These are phyloP conservation scores for Ramularia endophylla DNA, from an alignment of 2,329 filamentous ascomycete genomes.

Conservation along the genomic window DNA sequence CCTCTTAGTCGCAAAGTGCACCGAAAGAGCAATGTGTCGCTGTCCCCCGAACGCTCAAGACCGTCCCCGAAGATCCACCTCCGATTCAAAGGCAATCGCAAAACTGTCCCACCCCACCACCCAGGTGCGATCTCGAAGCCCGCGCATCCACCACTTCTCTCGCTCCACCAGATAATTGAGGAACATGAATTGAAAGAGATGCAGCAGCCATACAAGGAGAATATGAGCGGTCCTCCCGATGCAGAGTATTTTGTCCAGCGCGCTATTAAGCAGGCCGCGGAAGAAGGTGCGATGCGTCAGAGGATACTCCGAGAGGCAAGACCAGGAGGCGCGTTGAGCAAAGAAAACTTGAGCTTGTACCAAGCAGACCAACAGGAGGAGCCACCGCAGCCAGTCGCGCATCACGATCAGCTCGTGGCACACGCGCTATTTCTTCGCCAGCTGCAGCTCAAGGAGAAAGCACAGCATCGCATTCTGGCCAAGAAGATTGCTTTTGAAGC, in stretches of 20 bases:
- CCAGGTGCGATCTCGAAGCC: slow-evolving; percentile 27
- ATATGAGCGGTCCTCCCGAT: slow-evolving; percentile 25
- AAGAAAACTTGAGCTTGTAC: slow-evolving; percentile 50
- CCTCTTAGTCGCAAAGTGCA: slow-evolving; percentile 16
- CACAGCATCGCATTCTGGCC: slow-evolving; percentile 67
- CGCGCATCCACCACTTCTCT: slow-evolving; percentile 23
- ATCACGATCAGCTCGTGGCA: slow-evolving; percentile 75
- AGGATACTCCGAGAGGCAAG: slow-evolving; percentile 64
- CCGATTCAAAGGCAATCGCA: slow-evolving; percentile 19
- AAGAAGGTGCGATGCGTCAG: slow-evolving; percentile 32
- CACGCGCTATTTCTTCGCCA: too few species aligned
- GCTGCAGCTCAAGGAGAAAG: slow-evolving; percentile 72
- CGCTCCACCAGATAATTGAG: slow-evolving; percentile 29
- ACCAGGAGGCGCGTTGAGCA: slow-evolving; percentile 68
- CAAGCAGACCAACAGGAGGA: slow-evolving; percentile 54
- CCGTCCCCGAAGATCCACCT: slow-evolving; percentile 27
- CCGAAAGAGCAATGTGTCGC: slow-evolving; percentile 12
- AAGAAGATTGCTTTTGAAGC: slow-evolving; percentile 76
- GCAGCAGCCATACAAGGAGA: slow-evolving; percentile 29
- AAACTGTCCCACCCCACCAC: slow-evolving; percentile 24
- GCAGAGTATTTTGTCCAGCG: slow-evolving; percentile 21
- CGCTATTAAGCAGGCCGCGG: slow-evolving; percentile 20
- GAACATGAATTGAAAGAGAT: too few species aligned
- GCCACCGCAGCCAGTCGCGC: slow-evolving; percentile 74
- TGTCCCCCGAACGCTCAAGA: slow-evolving; percentile 16